Evolutionary conservation across 208 protist species (phyloP).

Genomic region (Naegleria fowleri): DNA sequence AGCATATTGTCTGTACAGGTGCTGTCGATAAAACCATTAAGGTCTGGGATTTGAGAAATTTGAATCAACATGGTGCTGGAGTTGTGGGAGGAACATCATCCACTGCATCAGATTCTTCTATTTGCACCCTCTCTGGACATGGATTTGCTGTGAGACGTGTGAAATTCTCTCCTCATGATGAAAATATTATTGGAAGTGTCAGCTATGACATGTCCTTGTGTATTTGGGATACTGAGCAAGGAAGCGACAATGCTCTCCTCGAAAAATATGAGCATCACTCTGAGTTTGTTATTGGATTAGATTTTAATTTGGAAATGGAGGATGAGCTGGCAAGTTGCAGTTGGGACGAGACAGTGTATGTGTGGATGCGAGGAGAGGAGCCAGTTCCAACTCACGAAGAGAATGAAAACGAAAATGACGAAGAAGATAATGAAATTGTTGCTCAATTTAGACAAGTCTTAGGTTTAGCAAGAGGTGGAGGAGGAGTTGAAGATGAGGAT

Average conservation of each 20-base stretch:
- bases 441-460: neutral
- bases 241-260: slow-evolving; percentile 4
- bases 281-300: slow-evolving; percentile 52
- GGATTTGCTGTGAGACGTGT: slow-evolving; percentile 33
- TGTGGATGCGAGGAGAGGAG: slow-evolving; percentile 32
- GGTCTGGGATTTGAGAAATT: slow-evolving; percentile 47
- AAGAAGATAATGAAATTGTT: neutral
- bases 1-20: slow-evolving; percentile 45
- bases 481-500: neutral
- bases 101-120: neutral
- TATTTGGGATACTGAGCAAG: slow-evolving; percentile 36
- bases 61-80: neutral
- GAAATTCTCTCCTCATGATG: slow-evolving; percentile 46
- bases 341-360: slow-evolving; percentile 37
- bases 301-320: slow-evolving; percentile 42
- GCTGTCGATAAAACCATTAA: slow-evolving; percentile 43
- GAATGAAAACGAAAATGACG: neutral
- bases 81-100: neutral
- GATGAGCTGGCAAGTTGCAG: slow-evolving; percentile 32
- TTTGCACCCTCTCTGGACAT: slow-evolving; percentile 27
- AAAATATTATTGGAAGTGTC: slow-evolving; percentile 37
- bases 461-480: neutral
- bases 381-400: slow-evolving; percentile 25
- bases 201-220: slow-evolving; percentile 45
- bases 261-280: slow-evolving; percentile 38